phyloP scores from a whole-genome alignment of 345 rosid genomes.

The Noccaea caerulescens region DNA sequence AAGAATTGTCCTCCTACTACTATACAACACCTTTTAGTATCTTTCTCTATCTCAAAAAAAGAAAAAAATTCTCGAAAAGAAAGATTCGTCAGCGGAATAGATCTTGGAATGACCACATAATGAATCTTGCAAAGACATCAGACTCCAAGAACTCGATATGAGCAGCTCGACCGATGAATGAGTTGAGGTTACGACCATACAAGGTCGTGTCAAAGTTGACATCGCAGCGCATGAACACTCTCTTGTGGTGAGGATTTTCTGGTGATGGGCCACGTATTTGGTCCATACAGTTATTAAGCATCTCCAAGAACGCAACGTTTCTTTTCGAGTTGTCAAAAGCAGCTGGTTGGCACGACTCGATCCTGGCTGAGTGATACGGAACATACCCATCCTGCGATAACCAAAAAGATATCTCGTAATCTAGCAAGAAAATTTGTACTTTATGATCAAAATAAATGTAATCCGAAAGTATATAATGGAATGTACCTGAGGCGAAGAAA shows the following conservation, averaged over 20 bases:
- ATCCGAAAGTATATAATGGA: background rate
- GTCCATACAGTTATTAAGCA: slow-evolving; percentile 92
- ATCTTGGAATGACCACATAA: slow-evolving; percentile 95
- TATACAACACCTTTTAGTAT: slow-evolving; percentile 37
- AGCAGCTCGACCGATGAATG: slow-evolving; percentile 92
- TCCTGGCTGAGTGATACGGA: slow-evolving; percentile 96
- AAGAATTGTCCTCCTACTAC: slow-evolving; percentile 41
- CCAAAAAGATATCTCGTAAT: background rate
- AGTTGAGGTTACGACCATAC: slow-evolving; percentile 81
- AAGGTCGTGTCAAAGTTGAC: slow-evolving; percentile 84
- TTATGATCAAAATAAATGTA: background rate
- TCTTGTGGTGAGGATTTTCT: slow-evolving; percentile 44
- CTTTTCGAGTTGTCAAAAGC: slow-evolving; percentile 77
- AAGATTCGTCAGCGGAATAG: slow-evolving; percentile 54
- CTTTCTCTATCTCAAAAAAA: slow-evolving; percentile 17
- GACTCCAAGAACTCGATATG: slow-evolving; percentile 97
- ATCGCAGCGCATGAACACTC: slow-evolving; percentile 94
- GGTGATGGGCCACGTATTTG: slow-evolving; percentile 76
- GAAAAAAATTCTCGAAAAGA: background rate
- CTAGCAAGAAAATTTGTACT: background rate
- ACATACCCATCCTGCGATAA: slow-evolving; percentile 85
- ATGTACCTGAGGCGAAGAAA: slow-evolving; percentile 95
- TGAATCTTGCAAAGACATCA: slow-evolving; percentile 79
- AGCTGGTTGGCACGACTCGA: slow-evolving; percentile 83
- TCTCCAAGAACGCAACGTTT: slow-evolving; percentile 80